Base-by-base conservation (phyloP, 352 stramenopile species). In the Phytophthora sansomeana region DNA sequence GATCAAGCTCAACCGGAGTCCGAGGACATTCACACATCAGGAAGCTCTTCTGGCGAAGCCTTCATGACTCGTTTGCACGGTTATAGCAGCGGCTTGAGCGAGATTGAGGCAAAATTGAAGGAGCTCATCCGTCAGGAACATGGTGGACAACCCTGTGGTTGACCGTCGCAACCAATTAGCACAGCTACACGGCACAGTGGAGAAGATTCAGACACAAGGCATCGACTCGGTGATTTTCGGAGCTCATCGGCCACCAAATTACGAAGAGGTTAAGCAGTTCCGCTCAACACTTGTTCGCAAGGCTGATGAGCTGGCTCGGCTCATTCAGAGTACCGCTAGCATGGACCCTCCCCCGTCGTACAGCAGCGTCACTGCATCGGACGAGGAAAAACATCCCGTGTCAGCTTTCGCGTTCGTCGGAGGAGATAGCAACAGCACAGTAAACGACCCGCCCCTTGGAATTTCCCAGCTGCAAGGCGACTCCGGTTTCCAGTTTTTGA, bases 221-320 rank as follows among this genome's bases (percentile, higher is more conserved):
- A 91, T 93, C 28, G 85, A 93, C 48, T 72, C 83, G 2, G 83
- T 93, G n/a, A 93, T 93, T 65, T 75, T 93, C 7, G 85, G 83
- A 1, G 76, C 85, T 6, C 82, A 82, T 33, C 81, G 76, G 6
- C 84, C 85, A 13, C 26, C 78, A 21, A 92, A 93, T 58, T 85
- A 81, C 30, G 85, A 92, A 21, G 80, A 89, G 44, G 78, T 93
- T 16, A 87, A 87, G 41, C 75, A 84, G 46, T 79, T 90, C 41
- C 76, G 85, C n/a, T 92, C 77, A 36, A 80, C 80, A 26, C 72
- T 93, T 3, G 85, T 93, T 17, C 77, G 76, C 3, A 85, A 74
- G 46, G 81, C 85, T 2, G 81, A 93, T 36, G 76, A 81, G 24
- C 42, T 93, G n/a, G 75, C 78, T 48, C 78, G 79, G 38, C 80